Percentiles rank a stretch among this genome's conserved stretches.
phyloP scores from a whole-genome alignment of 305 asterid genomes.

The Fraxinus dipetala region DNA sequence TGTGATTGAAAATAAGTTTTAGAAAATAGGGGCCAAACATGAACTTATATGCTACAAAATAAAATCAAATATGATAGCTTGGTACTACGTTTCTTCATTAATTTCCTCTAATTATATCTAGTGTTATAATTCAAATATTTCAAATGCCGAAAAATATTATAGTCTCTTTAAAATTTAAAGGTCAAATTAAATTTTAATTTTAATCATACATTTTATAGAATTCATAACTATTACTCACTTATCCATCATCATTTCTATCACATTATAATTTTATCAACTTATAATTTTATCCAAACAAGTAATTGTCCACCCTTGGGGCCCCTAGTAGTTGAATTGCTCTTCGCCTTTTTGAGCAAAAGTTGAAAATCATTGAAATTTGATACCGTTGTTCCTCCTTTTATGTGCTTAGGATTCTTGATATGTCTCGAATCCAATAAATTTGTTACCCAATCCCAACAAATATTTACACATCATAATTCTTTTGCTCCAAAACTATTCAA shows the following conservation, averaged over 20 bases:
- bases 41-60: background rate
- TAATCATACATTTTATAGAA: background rate
- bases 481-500: background rate
- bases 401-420: slow-evolving; percentile 7
- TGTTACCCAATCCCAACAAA: slow-evolving; percentile 1
- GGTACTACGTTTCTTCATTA: background rate
- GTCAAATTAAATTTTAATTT: no score
- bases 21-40: background rate
- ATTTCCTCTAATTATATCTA: background rate
- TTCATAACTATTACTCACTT: background rate
- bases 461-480: background rate
- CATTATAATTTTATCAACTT: background rate
- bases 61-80: background rate
- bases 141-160: background rate
- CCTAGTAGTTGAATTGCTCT: background rate
- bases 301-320: background rate
- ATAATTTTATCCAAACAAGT: background rate
- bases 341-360: background rate
- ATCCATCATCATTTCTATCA: background rate
- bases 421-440: slow-evolving; percentile 6
- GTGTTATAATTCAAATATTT: background rate
- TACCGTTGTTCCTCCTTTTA: background rate
- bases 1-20: no score
- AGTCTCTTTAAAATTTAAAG: background rate
- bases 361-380: background rate